A percentile compares a stretch with the other conserved stretches of the same genome.
phyloP scores from a whole-genome alignment of 2,329 filamentous ascomycete genomes.

The Thelonectria rubi region DNA sequence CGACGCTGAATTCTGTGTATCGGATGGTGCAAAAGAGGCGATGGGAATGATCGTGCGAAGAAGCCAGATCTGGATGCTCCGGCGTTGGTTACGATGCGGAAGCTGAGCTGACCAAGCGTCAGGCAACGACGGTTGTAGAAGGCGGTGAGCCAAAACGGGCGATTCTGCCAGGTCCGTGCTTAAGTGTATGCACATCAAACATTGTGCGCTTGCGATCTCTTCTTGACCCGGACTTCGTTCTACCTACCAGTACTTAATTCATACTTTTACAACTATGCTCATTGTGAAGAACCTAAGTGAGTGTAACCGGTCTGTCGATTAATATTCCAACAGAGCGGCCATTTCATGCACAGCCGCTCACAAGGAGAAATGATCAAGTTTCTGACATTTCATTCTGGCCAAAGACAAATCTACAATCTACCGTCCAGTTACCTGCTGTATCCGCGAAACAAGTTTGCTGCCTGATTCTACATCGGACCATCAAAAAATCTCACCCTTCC shows the following conservation, averaged over 20 bases:
- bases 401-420: not conserved
- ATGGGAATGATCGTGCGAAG: constrained; percentile 6
- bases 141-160: constrained; percentile 29
- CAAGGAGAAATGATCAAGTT: not conserved
- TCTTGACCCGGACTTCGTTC: no score
- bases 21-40: constrained; percentile 1
- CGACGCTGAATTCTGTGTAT: constrained; percentile 21
- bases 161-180: not conserved
- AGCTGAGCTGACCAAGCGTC: constrained; percentile 36
- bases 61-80: constrained; percentile 34
- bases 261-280: no score
- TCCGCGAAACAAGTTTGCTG: not conserved
- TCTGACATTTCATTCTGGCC: not conserved
- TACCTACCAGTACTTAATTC: no score
- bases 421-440: not conserved
- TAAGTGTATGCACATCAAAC: no score
- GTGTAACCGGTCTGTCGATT: no score
- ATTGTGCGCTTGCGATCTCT: no score
- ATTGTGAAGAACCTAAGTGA: no score
- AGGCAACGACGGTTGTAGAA: constrained; percentile 30
- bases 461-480: not conserved
- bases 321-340: no score
- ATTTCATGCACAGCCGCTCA: no score
- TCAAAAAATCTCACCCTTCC: not conserved
- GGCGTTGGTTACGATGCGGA: constrained; percentile 17